Conservation (phyloP, 2,329 filamentous ascomycete genomes). For the Alternaria ventricosa region DNA sequence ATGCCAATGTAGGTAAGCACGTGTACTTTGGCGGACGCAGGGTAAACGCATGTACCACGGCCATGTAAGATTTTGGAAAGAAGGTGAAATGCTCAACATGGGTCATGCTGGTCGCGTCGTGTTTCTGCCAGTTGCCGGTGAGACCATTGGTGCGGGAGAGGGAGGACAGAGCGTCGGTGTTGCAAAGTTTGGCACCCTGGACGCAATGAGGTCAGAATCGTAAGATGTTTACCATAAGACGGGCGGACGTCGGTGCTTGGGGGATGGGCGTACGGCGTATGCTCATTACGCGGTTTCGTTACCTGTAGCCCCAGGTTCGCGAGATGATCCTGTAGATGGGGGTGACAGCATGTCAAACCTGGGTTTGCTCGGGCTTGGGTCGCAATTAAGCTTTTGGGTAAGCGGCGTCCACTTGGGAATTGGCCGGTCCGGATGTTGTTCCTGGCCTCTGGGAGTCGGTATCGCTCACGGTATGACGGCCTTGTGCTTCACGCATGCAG, state of each 20-base stretch:
- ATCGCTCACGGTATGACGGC: not conserved
- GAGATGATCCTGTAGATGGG: not conserved
- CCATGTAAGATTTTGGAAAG: not conserved
- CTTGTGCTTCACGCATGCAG: not conserved
- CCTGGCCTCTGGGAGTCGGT: not conserved
- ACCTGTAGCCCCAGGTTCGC: not conserved
- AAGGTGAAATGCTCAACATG: not conserved
- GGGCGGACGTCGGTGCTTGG: not conserved
- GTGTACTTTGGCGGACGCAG: not conserved
- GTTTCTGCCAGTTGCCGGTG: not conserved
- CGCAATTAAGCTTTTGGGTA: not conserved
- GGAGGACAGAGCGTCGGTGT: not conserved
- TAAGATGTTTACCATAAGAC: conserved; percentile 1
- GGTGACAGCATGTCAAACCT: not conserved
- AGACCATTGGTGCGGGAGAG: not conserved
- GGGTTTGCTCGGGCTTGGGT: not conserved
- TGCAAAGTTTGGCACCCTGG: not conserved
- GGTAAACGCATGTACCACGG: not conserved
- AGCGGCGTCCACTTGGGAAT: not conserved
- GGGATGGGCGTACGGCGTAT: not conserved
- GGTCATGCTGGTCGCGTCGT: not conserved
- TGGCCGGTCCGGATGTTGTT: not conserved
- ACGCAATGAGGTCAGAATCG: not conserved
- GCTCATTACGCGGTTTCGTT: not conserved
- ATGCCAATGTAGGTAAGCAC: not conserved